Evolutionary conservation across 176 grass and related monocot genomes (phyloP).

Genomic region (Cenchrus fungigraminus): DNA sequence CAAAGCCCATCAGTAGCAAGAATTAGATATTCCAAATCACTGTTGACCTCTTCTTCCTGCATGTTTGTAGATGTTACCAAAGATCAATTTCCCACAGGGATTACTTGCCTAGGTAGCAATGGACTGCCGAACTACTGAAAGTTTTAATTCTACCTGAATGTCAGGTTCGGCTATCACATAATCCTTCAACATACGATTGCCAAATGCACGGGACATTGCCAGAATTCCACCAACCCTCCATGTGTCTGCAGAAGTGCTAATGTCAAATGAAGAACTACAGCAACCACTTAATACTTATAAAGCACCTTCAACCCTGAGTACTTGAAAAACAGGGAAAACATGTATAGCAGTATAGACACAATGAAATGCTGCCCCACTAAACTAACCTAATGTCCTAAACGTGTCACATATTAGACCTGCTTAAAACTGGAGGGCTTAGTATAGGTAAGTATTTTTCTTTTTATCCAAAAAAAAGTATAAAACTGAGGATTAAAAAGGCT

Average conservation of each 20-base stretch:
- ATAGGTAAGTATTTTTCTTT: neutral
- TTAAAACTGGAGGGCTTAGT: conserved; percentile 8
- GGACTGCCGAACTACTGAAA: conserved; percentile 6
- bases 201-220: conserved; percentile 96
- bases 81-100: neutral
- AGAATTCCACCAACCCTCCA: conserved; percentile 85
- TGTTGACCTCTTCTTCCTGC: conserved; percentile 66
- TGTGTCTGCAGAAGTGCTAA: conserved; percentile 62
- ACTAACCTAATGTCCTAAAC: neutral
- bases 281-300: conserved; percentile 9
- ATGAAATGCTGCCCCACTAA: neutral
- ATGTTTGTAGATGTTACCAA: conserved; percentile 9
- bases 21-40: conserved; percentile 70
- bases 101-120: neutral
- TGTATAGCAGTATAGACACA: neutral
- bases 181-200: conserved; percentile 69
- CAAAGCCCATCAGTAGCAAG: conserved; percentile 91
- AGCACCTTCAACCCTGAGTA: conserved; percentile 30
- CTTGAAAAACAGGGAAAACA: conserved; percentile 3
- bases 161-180: conserved; percentile 86
- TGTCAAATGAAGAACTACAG: conserved; percentile 29
- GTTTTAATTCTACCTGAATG: conserved; percentile 61
- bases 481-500: conserved; percentile 30
- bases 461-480: conserved; percentile 5
- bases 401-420: neutral